Conservation (phyloP, 2,329 filamentous ascomycete species). For the Fusarium xylarioides region DNA sequence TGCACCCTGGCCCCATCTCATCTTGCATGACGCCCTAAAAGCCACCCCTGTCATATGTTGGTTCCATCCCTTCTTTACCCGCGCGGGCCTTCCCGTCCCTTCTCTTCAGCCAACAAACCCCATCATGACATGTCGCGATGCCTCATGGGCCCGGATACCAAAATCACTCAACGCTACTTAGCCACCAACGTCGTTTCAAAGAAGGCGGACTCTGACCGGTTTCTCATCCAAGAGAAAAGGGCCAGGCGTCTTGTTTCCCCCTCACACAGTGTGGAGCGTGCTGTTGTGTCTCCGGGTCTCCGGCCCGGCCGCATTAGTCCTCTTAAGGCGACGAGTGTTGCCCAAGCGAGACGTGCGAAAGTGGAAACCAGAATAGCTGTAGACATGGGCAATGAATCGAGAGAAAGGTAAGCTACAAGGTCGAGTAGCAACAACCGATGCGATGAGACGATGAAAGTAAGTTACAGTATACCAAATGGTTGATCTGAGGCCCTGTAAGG, state of each 20-base stretch:
- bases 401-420: not conserved
- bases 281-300: conserved; percentile 19
- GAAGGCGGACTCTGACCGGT: not conserved
- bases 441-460: not conserved
- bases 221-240: not conserved
- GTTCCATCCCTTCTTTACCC: conserved; percentile 26
- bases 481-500: not conserved
- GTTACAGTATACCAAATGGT: not conserved
- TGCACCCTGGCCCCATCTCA: not conserved
- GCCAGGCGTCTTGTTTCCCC: not conserved
- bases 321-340: conserved; percentile 30
- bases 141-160: not conserved
- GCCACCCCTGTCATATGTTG: conserved; percentile 25
- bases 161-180: not conserved
- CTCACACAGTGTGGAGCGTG: conserved; percentile 31
- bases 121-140: conserved; percentile 3
- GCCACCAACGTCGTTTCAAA: not conserved
- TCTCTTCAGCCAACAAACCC: conserved; percentile 10
- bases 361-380: conserved; percentile 25
- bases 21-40: not conserved
- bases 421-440: not conserved
- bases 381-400: conserved; percentile 18
- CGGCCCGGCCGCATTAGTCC: conserved; percentile 36
- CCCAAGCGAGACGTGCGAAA: conserved; percentile 34
- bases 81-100: conserved; percentile 37